Conservation (phyloP, 2,329 filamentous ascomycete species). For the Fusarium goolgardi region DNA sequence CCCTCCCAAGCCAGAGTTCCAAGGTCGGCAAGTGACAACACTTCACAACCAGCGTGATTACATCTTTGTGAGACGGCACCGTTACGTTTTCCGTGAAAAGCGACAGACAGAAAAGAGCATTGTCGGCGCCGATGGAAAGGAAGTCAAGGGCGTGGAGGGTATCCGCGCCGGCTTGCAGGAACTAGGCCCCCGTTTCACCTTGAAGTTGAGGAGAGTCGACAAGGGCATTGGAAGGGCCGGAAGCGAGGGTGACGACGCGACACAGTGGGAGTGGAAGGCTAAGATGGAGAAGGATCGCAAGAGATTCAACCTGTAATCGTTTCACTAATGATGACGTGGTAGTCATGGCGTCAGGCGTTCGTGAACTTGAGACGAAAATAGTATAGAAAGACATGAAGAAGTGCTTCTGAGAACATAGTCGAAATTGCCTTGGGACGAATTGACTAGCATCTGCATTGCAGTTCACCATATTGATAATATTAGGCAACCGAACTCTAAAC, state of each 20-base stretch:
- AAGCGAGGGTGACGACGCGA: constrained; percentile 76
- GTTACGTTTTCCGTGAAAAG: constrained; percentile 94
- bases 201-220: constrained; percentile 92
- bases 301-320: constrained; percentile 83
- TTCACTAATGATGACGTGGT: constrained; percentile 7
- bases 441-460: not conserved
- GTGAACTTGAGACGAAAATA: constrained; percentile 23
- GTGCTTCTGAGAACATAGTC: not conserved
- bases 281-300: constrained; percentile 95
- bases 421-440: not conserved
- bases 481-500: not conserved
- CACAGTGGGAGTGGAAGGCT: constrained; percentile 97
- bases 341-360: constrained; percentile 28
- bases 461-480: not conserved
- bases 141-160: constrained; percentile 84
- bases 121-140: constrained; percentile 81
- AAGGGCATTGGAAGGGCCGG: constrained; percentile 81
- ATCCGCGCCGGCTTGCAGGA: constrained; percentile 92
- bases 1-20: constrained; percentile 83
- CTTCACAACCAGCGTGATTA: constrained; percentile 96
- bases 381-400: constrained; percentile 7
- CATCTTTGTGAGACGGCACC: constrained; percentile 90
- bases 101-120: constrained; percentile 87
- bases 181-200: constrained; percentile 76
- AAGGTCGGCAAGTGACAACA: constrained; percentile 89